Evolutionary conservation across 2,329 filamentous ascomycete species (phyloP), one percentile per base, ranked within the genome.

Genomic region (Penicillium brevicompactum): DNA sequence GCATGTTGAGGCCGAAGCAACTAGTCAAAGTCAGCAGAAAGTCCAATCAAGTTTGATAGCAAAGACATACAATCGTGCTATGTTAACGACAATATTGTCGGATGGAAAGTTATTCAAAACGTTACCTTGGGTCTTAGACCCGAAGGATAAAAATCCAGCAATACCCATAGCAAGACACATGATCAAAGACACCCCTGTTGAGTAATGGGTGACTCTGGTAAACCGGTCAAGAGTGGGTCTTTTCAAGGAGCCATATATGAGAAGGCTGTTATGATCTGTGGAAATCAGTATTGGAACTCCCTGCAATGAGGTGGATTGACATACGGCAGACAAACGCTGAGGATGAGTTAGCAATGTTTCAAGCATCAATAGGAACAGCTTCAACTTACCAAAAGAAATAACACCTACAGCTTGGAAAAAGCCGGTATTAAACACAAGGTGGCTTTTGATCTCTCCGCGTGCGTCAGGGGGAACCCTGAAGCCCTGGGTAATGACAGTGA

Each of bases 1-100:
- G 86, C 94, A 99, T 99, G 81, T 99, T 99, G 63, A 99, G 84
- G 2, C 94, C 94, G 70, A 99, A 97, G 76, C 91, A 97, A 48
- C 80, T 82, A 58, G 16, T 34, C 13, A 4, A 11, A 21, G 52
- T 69, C 53, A 74, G 70, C 49, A 49, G 22, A 16, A 14, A 5
- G 21, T n/a, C 10, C 32, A 32, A 24, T 22, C 22, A 43, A 34
- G 16, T 2, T 9, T 21, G 16, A 22, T 21, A 7, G 18, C 18
- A 11, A 38, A 3, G 8, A 65, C 78, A 66, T 73, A 83, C 79
- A 99, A 83, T 50, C 94, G 88, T 21, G 94, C 94, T 55, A 99
- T 83, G 75, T 97, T 97, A 70, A 97, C 92, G 85, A 97, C 88
- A 65, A 88, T 82, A 75, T 96, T 97, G 75, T 95, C 87, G 18